A percentile compares a stretch with the other conserved stretches of the same genome.
Evolutionary conservation across 2,329 filamentous ascomycete species (phyloP).

Genomic region (Dactylellina drechsleri): DNA sequence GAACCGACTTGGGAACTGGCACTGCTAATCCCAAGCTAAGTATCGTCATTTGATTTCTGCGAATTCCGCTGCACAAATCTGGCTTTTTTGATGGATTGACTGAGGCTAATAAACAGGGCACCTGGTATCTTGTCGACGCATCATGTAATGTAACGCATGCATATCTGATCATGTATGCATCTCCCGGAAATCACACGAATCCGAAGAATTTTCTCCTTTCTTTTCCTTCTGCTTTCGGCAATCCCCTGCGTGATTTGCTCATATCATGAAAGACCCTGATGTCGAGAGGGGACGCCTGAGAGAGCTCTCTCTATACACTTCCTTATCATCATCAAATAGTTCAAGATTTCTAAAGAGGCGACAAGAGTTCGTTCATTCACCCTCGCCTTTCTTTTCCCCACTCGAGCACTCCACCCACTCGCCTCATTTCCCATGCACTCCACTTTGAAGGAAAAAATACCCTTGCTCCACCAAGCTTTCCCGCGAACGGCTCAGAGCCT

Average conservation of each 20-base stretch:
- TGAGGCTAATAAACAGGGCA: neutral
- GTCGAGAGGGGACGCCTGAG: too few species aligned
- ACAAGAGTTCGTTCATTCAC: neutral
- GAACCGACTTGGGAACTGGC: neutral
- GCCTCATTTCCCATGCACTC: constrained; percentile 25
- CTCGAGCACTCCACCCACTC: neutral
- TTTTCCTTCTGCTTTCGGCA: neutral
- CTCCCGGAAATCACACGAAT: neutral
- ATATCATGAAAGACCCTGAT: neutral
- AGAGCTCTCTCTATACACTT: constrained; percentile 6
- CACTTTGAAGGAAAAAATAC: constrained; percentile 3
- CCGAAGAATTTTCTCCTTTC: neutral
- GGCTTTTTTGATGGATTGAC: too few species aligned
- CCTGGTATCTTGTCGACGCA: constrained; percentile 18
- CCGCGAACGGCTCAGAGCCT: constrained; percentile 42
- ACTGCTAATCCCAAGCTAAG: constrained; percentile 19
- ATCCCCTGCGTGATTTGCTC: constrained; percentile 10
- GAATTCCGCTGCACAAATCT: neutral
- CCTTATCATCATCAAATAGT: neutral
- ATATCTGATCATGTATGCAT: neutral
- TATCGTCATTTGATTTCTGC: constrained; percentile 39
- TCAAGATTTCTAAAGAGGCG: too few species aligned
- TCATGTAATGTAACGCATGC: constrained; percentile 23
- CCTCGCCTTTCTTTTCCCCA: neutral
- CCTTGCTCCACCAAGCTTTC: constrained; percentile 8